phyloP scores from a whole-genome alignment of 2,329 filamentous ascomycete genomes.

The Stromatinia cepivora region DNA sequence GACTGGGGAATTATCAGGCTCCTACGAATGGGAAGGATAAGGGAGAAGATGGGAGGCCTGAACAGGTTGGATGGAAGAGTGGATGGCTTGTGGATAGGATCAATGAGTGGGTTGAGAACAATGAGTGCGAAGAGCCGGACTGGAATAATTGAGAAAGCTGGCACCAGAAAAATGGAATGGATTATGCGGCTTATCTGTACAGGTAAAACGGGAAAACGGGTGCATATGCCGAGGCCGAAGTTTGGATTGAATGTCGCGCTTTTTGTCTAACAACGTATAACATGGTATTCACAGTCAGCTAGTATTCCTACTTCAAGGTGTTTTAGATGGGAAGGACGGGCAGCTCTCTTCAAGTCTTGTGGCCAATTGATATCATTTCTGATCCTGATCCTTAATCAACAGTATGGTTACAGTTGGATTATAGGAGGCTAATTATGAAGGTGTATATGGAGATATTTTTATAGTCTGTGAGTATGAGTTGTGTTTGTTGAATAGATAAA shows the following conservation, averaged over 20 bases:
- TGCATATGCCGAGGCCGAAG: not conserved
- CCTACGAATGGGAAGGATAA: slow-evolving; percentile 1
- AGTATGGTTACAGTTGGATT: not conserved
- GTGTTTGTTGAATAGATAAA: not conserved
- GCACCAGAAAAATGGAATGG: not conserved
- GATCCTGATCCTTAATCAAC: not conserved
- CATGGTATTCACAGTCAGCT: not conserved
- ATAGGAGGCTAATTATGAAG: not conserved
- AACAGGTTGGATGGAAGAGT: slow-evolving; percentile 21
- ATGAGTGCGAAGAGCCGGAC: slow-evolving; percentile 23
- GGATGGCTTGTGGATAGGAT: slow-evolving; percentile 31
- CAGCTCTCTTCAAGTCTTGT: not conserved
- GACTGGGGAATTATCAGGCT: slow-evolving; percentile 25
- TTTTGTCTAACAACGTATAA: not conserved
- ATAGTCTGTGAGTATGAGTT: not conserved
- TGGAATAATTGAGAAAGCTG: not conserved
- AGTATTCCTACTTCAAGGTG: not conserved
- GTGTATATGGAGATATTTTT: not conserved
- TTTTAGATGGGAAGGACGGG: not conserved
- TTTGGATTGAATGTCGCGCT: not conserved
- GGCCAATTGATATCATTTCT: not conserved
- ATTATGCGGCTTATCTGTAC: not conserved
- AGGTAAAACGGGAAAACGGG: not conserved
- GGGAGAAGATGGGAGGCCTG: slow-evolving; percentile 7
- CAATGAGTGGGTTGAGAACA: slow-evolving; percentile 25